Percentiles rank a stretch among this genome's conserved stretches.
Evolutionary conservation across 495 filamentous ascomycete species (phyloP).

Genomic region (Penicillium cosmopolitanum): DNA sequence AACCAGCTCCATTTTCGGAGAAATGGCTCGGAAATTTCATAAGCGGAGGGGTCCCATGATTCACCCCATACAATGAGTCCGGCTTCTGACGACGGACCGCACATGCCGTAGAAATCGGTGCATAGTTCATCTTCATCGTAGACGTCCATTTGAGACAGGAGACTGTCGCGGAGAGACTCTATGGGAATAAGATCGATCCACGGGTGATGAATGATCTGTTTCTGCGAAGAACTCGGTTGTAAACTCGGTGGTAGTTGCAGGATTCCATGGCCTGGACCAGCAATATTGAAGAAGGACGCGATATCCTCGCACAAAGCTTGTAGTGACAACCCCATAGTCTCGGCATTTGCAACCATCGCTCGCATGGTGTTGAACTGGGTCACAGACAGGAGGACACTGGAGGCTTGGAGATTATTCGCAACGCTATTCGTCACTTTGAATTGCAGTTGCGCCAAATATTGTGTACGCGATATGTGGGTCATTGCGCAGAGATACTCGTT

Average conservation of each 20-base stretch:
- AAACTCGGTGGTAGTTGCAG: constrained; percentile 25
- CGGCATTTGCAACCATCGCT: constrained; percentile 23
- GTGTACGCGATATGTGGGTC: neutral
- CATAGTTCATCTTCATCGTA: constrained; percentile 30
- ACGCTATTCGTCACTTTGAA: constrained; percentile 2
- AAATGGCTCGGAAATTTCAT: constrained; percentile 24
- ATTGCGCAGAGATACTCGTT: neutral
- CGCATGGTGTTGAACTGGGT: constrained; percentile 19
- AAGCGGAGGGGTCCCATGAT: constrained; percentile 28
- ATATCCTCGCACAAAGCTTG: constrained; percentile 26
- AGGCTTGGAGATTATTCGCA: constrained; percentile 1
- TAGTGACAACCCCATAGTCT: constrained; percentile 20
- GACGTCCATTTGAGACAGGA: constrained; percentile 7
- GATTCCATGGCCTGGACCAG: constrained; percentile 11
- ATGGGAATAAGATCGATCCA: constrained; percentile 33
- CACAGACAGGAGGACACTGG: constrained; percentile 5
- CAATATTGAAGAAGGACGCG: constrained; percentile 26
- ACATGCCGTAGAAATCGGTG: constrained; percentile 21
- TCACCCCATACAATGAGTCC: constrained; percentile 31
- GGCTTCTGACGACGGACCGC: constrained; percentile 4
- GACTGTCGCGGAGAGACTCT: constrained; percentile 18
- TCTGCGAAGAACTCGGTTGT: constrained; percentile 22
- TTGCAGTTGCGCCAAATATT: constrained; percentile 1
- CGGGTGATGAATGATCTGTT: constrained; percentile 28
- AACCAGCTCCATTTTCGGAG: constrained; percentile 27